These are phyloP conservation scores for Paratinospora sagittata DNA, from an alignment of 164 flowering plant species.

Conservation along the genomic window DNA sequence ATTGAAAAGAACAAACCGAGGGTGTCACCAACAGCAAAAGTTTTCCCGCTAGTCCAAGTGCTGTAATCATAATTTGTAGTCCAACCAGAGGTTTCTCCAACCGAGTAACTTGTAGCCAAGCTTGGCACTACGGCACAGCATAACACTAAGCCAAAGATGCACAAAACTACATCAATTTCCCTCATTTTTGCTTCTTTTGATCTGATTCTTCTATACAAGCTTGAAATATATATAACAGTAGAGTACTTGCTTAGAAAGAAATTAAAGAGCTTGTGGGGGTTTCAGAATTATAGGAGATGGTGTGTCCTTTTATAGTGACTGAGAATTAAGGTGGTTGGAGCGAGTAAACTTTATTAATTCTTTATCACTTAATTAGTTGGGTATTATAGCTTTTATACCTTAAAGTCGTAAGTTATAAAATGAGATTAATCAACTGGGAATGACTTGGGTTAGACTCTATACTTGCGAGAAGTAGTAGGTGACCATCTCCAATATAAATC, in stretches of 20 bases:
- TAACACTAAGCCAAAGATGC: slow-evolving; percentile 7
- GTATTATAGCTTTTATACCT: background rate
- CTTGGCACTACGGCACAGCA: slow-evolving; percentile 13
- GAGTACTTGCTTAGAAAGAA: no score
- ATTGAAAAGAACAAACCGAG: slow-evolving; percentile 31
- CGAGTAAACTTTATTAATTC: background rate
- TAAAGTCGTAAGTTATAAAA: background rate
- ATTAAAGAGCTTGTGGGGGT: background rate
- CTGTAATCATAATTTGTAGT: slow-evolving; percentile 25
- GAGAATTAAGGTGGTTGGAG: slow-evolving; percentile 11
- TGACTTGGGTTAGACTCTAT: slow-evolving; percentile 13
- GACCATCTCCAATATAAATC: background rate
- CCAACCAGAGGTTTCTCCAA: slow-evolving; percentile 47
- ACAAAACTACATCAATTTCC: slow-evolving; percentile 2
- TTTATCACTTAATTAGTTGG: background rate
- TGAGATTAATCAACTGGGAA: background rate
- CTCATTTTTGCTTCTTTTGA: slow-evolving; percentile 6
- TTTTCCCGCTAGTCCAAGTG: slow-evolving; percentile 39
- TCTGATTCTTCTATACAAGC: background rate
- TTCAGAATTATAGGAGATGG: background rate
- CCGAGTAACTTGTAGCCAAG: slow-evolving; percentile 31
- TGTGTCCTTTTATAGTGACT: slow-evolving; percentile 4
- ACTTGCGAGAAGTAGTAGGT: slow-evolving; percentile 11
- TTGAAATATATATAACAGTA: background rate
- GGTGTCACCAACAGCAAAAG: slow-evolving; percentile 38